Percentiles rank a stretch among this genome's conserved stretches.
These are phyloP conservation scores for Hypoxylon sp. DNA, from an alignment of 2,329 filamentous ascomycete species.

Conservation along the genomic window DNA sequence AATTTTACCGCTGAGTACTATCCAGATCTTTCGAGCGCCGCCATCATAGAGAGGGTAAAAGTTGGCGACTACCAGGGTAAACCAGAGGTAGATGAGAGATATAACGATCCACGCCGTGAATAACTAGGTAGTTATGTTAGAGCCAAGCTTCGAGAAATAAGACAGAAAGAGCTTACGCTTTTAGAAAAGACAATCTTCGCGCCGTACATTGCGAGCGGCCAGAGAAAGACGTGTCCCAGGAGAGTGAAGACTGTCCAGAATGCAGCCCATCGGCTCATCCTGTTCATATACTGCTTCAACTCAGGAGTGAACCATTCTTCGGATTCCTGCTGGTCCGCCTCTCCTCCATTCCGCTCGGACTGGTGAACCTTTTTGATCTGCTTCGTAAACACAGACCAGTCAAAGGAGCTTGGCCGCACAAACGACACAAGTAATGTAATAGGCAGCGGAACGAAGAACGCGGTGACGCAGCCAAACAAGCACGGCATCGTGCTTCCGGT, in stretches of 20 bases:
- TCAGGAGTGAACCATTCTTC: conserved; percentile 23
- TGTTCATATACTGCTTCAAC: conserved; percentile 23
- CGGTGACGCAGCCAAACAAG: conserved; percentile 65
- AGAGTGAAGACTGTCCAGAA: conserved; percentile 32
- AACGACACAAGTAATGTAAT: conserved; percentile 57
- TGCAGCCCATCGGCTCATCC: conserved; percentile 32
- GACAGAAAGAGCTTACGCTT: conserved; percentile 1
- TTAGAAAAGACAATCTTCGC: conserved; percentile 34
- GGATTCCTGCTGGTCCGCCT: conserved; percentile 3
- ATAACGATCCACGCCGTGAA: conserved; percentile 32
- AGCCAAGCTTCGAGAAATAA: not conserved
- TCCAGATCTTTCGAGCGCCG: conserved; percentile 25
- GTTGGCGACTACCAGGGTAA: conserved; percentile 26
- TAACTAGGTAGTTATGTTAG: conserved; percentile 13
- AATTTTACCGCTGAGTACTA: conserved; percentile 17
- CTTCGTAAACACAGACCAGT: conserved; percentile 19
- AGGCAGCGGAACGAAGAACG: conserved; percentile 60
- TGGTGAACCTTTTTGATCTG: conserved; percentile 18
- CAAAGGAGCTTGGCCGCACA: conserved; percentile 16
- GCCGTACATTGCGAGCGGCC: conserved; percentile 36
- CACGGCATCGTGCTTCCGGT: conserved; percentile 66
- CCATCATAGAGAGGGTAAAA: conserved; percentile 32
- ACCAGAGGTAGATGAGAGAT: conserved; percentile 32
- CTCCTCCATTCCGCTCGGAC: not conserved
- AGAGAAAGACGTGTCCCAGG: conserved; percentile 26